Evolutionary conservation across 73 alveolate genomes (phyloP), one percentile per base, ranked within the genome.

Genomic region (Urostyla sp.): DNA sequence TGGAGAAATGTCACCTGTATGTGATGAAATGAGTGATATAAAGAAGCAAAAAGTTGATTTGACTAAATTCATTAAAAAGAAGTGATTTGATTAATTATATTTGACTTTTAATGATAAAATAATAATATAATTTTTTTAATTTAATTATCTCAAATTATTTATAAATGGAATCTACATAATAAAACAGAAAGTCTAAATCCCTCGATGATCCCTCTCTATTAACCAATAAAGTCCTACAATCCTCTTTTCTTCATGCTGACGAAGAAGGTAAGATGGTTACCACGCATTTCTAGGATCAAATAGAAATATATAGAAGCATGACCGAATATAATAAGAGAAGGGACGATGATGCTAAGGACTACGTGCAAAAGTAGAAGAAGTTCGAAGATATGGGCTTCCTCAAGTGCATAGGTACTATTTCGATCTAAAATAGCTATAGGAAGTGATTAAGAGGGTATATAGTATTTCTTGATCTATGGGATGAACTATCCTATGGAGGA

Each of bases 1-100:
- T 40, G 15, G 51, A 59, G 32, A 52, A 3, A 59, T 59, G 76
- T 35, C 57, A 18, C 76, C 76, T 35, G 76, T 59, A n/a, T 36
- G 32, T 32, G 76, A 59, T 13, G 76, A 59, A 32, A 59, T 52
- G 57, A 59, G 37, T 35, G 37, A 59, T 27, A 59, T 59, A 4
- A 59, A 59, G 76, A 59, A 59, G 34, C 30, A 35, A 20, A 59
- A 59, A 59, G 76, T 59, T 10, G 76, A 59, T 20, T 36, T 59
- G 36, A 59, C 76, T 10, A 35, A 59, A 20, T 59, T 30, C 30
- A 59, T 59, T 52, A 59, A 59, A 15, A 59, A 59, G 55, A 15
- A 59, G 35, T 59, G 76, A 59, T 11, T n/a, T n/a, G n/a, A n/a
- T n/a, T n/a, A n/a, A n/a, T n/a, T n/a, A n/a, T n/a, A n/a, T n/a